Evolutionary conservation across 2,329 filamentous ascomycete genomes (phyloP).

Genomic region (Pseudodiploospora longispora): DNA sequence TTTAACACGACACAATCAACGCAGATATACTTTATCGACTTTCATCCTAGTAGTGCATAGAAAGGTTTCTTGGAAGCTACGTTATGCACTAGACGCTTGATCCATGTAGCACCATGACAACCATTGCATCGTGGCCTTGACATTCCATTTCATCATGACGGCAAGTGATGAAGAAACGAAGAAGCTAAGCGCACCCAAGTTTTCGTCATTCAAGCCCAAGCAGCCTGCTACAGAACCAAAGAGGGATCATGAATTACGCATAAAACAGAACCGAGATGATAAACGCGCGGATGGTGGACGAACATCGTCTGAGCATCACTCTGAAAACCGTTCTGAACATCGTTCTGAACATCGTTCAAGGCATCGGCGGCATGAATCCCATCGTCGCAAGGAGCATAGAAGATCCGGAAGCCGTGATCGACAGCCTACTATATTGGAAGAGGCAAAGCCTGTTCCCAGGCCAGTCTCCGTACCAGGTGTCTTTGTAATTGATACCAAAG

Average conservation of each 20-base stretch:
- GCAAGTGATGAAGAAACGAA: not conserved
- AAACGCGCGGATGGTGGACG: not conserved
- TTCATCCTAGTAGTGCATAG: no score
- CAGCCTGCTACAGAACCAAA: constrained; percentile 26
- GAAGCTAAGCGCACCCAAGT: constrained; percentile 47
- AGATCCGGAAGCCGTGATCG: constrained; percentile 4
- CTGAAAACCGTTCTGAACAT: constrained; percentile 4
- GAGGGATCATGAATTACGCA: constrained; percentile 3
- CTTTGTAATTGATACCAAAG: constrained; percentile 63
- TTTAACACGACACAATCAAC: no score
- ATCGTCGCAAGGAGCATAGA: constrained; percentile 11
- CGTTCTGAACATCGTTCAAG: constrained; percentile 4
- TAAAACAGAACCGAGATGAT: constrained; percentile 12
- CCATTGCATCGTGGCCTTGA: not conserved
- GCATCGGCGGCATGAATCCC: constrained; percentile 11
- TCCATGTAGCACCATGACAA: no score
- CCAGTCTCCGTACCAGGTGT: constrained; percentile 15
- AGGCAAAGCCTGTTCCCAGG: constrained; percentile 1
- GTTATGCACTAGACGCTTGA: no score
- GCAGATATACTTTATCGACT: no score
- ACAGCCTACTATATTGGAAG: not conserved
- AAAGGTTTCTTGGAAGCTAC: no score
- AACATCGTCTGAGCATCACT: constrained; percentile 1
- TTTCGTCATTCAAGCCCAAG: constrained; percentile 60
- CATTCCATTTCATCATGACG: not conserved